These are phyloP conservation scores for Bipolaris victoriae DNA, from an alignment of 2,329 filamentous ascomycete genomes.

Conservation along the genomic window DNA sequence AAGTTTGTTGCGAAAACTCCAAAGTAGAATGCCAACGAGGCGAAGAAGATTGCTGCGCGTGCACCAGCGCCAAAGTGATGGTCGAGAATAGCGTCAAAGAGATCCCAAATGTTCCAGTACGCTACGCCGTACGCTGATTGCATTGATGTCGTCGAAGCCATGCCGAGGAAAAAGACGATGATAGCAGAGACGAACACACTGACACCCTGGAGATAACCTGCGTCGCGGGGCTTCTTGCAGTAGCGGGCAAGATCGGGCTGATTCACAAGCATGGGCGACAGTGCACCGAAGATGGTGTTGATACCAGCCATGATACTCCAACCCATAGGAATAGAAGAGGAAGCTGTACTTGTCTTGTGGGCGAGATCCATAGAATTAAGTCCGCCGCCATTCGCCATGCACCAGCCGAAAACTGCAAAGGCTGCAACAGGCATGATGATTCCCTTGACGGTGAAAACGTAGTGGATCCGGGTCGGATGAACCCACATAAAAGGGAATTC, in stretches of 20 bases:
- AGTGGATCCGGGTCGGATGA: constrained; percentile 41
- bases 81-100: constrained; percentile 52
- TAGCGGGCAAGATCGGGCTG: constrained; percentile 54
- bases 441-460: constrained; percentile 36
- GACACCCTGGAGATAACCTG: constrained; percentile 39
- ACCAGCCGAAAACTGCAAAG: constrained; percentile 47
- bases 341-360: constrained; percentile 9
- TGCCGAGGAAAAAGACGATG: constrained; percentile 52
- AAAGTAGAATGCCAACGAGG: constrained; percentile 45
- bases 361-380: constrained; percentile 25
- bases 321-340: constrained; percentile 25
- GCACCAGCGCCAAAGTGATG: constrained; percentile 49
- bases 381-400: constrained; percentile 44
- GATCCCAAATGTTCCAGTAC: constrained; percentile 56
- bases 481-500: constrained; percentile 45
- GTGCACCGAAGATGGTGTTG: constrained; percentile 52
- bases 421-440: constrained; percentile 44
- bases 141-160: constrained; percentile 48
- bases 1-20: constrained; percentile 55
- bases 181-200: constrained; percentile 50
- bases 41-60: constrained; percentile 51
- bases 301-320: constrained; percentile 53
- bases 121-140: constrained; percentile 45
- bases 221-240: constrained; percentile 41
- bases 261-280: constrained; percentile 51